Evolutionary conservation across 148 eudicot genomes (phyloP), one percentile per base, ranked within the genome.

Genomic region (Polygonum maritimum): DNA sequence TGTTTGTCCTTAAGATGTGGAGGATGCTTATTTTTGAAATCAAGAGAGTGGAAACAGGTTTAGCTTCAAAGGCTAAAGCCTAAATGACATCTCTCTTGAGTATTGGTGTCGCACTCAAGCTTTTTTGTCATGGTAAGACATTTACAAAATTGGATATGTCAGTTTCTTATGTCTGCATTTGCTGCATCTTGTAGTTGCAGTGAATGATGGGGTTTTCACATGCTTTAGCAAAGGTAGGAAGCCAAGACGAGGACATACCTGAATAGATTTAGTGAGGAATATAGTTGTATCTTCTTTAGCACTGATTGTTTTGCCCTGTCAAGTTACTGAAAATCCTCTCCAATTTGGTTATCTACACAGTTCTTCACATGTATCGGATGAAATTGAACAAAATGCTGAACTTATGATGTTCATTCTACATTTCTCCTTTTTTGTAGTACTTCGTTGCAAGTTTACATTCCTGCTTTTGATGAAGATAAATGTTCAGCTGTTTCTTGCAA

Each of bases 1-100:
- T 92, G 99, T 95, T 95, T 84, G 99, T 95, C 74, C 90, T 95
- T 15, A 92, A 95, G 84, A 92, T 95, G 99, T 95, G 97, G 97
- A 89, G 97, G 80, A 95, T 95, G 97, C 99, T 95, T 49, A 95
- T 92, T 39, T 95, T 92, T 74, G 97, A 92, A 82, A 87, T 92
- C 75, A 90, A 92, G 86, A 87, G 83, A 80, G 90, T 92, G 48
- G 97, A 92, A 86, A 88, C 90, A 0, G 99, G 99, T 73, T 82
- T 95, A 73, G 86, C 89, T 65, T 48, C 81, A 41, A 89, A 74
- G 80, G 74, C 88, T 5, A 82, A 79, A 71, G 83, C 89, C 71
- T 91, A 85, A 84, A 45, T n/a, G 62, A n/a, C 65, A 36, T 33
- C 19, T 26, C 19, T 26, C 41, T 12, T 10, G 52, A 39, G 40